A percentile compares a stretch with the other conserved stretches of the same genome.
phyloP scores from a whole-genome alignment of 148 eudicot species.

The Selenicereus undatus region DNA sequence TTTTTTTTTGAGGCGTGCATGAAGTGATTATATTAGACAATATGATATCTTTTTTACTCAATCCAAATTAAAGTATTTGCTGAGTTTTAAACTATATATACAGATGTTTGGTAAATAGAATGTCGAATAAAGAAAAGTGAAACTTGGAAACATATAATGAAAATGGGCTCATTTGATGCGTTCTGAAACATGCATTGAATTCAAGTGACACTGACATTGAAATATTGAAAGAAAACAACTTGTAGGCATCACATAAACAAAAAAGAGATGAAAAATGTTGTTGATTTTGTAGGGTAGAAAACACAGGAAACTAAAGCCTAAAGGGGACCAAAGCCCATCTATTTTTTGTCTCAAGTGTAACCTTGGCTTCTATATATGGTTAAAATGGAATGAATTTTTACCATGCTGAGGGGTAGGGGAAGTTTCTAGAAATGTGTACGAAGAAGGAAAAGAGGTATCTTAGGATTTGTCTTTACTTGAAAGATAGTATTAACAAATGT shows the following conservation, averaged over 20 bases:
- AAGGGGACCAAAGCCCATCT: neutral
- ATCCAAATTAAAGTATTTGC: no score
- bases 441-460: conserved; percentile 31
- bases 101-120: neutral
- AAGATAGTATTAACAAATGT: conserved; percentile 5
- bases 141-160: neutral
- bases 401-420: conserved; percentile 12
- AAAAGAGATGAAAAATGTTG: conserved; percentile 22
- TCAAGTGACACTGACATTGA: conserved; percentile 33
- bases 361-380: conserved; percentile 15
- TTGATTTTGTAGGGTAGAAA: conserved; percentile 12
- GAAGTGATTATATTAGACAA: no score
- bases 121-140: neutral
- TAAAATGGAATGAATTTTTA: conserved; percentile 16
- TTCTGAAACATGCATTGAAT: conserved; percentile 29
- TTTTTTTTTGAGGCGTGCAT: no score
- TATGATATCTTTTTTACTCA: no score
- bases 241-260: conserved; percentile 18
- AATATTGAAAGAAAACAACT: conserved; percentile 10
- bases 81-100: no score
- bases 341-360: conserved; percentile 19
- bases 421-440: conserved; percentile 28
- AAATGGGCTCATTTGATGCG: neutral
- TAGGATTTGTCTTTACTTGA: conserved; percentile 37
- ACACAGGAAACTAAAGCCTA: neutral